Evolutionary conservation across 768 basidiomycete genomes (phyloP), one percentile per base, ranked within the genome.

Genomic region (Lactifluus piperatus): DNA sequence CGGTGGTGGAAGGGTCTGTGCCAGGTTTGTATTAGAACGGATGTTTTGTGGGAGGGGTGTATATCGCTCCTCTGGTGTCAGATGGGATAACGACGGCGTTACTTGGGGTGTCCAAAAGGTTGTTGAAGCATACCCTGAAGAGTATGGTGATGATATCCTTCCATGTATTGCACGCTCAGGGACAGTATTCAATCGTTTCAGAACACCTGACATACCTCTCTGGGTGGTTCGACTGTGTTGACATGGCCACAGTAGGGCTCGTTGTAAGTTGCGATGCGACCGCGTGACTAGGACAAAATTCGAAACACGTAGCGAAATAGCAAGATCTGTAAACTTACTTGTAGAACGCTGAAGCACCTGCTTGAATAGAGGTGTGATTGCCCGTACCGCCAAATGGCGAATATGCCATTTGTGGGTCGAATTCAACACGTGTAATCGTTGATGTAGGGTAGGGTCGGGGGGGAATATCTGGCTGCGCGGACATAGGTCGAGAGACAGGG

Each of bases 361-460:
- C n/a, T 64, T 66, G 26, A 60, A 51, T 22, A 57, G 49, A 14
- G 63, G 56, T 27, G 54, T 60, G 41, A 36, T 58, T 29, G 44
- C 52, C 24, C 36, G 18, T 48, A 54, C 56, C n/a, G 61, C 62
- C 49, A 59, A 60, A 29, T 59, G 62, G 41, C 60, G 68, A 55
- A 64, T 84, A 83, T 14, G 82, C 82, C 47, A 78, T 62, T 9
- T 74, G 76, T 27, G 77, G 77, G 67, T 80, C 73, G 64, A 79
- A 82, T 7, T 67, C 60, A 49, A 68, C 55, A 37, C 45, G 58
- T 20, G 58, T 44, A 22, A 44, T 44, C n/a, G 37, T 41, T 18
- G 60, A 60, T 30, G 54, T 2, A 26, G 29, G 50, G 44, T 32
- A 34, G 36, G 50, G 50, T 27, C 29, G 20, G 47, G 47, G 47